Conservation (phyloP, 1,139 yeast genomes). For the Magnusiomyces magnusii region DNA sequence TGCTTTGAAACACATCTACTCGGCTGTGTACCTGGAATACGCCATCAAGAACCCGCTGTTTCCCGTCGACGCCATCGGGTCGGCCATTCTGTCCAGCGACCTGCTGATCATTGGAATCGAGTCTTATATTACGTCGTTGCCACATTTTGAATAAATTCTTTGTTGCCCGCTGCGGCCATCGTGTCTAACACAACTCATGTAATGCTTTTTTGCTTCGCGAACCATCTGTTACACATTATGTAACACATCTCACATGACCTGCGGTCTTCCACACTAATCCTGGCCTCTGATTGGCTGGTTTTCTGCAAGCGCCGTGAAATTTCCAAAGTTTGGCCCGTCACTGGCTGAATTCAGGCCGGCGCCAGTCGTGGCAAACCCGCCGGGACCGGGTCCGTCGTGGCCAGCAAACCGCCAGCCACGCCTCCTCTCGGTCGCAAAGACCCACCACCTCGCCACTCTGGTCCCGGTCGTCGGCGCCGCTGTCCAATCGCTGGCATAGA, state of each 20-base stretch:
- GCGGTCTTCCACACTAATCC: not conserved
- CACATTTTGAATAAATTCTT: slow-evolving; percentile 31
- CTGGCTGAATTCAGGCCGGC: not conserved
- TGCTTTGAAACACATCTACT: slow-evolving; percentile 60
- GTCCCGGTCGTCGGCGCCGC: no score
- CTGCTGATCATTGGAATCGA: slow-evolving; percentile 36
- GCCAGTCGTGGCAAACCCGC: no score
- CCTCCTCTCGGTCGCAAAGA: no score
- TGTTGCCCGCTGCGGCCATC: no score
- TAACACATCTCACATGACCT: not conserved
- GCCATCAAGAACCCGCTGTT: slow-evolving; percentile 54
- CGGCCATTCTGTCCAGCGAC: slow-evolving; percentile 35
- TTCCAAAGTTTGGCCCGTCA: not conserved
- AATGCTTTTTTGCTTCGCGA: no score
- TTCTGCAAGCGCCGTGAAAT: not conserved
- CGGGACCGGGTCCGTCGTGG: no score
- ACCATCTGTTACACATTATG: not conserved
- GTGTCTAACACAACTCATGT: no score
- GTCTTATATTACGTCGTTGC: slow-evolving; percentile 34
- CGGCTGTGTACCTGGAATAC: slow-evolving; percentile 56
- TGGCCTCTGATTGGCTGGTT: not conserved
- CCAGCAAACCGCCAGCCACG: no score
- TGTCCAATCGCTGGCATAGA: no score
- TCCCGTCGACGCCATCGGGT: slow-evolving; percentile 31
- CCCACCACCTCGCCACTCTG: no score